Conservation (phyloP, 73 alveolate genomes). For the Symbiodinium pilosum region DNA sequence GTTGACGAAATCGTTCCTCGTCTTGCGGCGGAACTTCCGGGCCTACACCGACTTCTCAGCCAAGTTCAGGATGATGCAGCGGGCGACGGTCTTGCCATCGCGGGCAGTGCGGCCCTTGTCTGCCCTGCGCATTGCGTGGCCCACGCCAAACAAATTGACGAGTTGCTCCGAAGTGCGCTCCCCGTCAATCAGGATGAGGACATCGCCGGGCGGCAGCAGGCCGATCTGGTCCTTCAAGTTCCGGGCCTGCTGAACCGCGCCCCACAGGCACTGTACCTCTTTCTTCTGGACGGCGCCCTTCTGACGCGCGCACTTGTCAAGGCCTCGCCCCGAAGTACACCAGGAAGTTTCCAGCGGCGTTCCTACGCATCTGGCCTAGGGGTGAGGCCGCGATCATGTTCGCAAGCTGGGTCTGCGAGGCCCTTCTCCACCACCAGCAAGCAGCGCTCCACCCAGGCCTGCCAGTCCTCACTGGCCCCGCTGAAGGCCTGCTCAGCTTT, state of each 20-base stretch:
- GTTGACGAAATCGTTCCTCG: not conserved
- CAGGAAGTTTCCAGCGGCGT: not conserved
- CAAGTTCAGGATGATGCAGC: not conserved
- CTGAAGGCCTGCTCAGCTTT: too few species aligned
- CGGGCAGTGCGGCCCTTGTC: not conserved
- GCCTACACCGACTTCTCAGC: not conserved
- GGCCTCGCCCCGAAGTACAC: not conserved
- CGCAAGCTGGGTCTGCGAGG: not conserved
- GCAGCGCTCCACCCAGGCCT: not conserved
- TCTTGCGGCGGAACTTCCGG: not conserved
- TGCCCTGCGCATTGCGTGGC: too few species aligned
- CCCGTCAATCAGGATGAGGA: not conserved
- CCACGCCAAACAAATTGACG: slow-evolving; percentile 3
- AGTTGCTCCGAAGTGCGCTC: not conserved
- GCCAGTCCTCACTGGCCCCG: not conserved
- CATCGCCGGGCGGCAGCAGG: not conserved
- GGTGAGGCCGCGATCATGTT: not conserved
- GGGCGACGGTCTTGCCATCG: not conserved
- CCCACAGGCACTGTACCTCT: not conserved
- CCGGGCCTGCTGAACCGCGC: not conserved
- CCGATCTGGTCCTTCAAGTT: not conserved
- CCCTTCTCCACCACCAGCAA: slow-evolving; percentile 31
- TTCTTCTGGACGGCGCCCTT: not conserved
- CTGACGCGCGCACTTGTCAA: slow-evolving; percentile 11
- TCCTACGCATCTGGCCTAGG: not conserved